A percentile compares a stretch with the other conserved stretches of the same genome.
Evolutionary conservation across 2,329 filamentous ascomycete species (phyloP).

Genomic region (Grosmannia serpens): DNA sequence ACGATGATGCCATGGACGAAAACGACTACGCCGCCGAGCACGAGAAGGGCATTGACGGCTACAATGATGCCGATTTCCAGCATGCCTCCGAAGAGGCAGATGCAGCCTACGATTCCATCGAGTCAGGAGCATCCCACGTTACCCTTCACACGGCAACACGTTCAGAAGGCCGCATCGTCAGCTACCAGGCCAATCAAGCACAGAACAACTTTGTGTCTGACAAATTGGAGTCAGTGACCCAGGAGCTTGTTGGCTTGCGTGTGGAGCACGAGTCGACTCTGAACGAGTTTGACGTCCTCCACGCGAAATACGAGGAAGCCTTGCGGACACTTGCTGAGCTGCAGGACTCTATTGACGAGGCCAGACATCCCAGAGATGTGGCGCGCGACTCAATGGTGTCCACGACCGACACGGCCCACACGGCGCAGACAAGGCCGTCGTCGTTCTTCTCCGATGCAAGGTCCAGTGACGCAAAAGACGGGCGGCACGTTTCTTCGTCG

Average conservation of each 20-base stretch:
- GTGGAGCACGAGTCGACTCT: slow-evolving; percentile 82
- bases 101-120: slow-evolving; percentile 4
- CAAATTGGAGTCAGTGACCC: slow-evolving; percentile 81
- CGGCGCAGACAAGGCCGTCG: slow-evolving; percentile 48
- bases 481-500: slow-evolving; percentile 61
- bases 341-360: slow-evolving; percentile 75
- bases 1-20: slow-evolving; percentile 8
- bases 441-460: slow-evolving; percentile 78
- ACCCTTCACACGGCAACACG: not conserved
- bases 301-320: slow-evolving; percentile 83
- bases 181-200: slow-evolving; percentile 53
- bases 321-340: slow-evolving; percentile 71
- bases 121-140: slow-evolving; percentile 13
- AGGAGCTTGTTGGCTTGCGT: slow-evolving; percentile 81
- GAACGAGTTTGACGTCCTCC: slow-evolving; percentile 68
- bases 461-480: slow-evolving; percentile 59
- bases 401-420: slow-evolving; percentile 34
- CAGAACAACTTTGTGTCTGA: slow-evolving; percentile 82
- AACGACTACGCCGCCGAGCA: slow-evolving; percentile 15
- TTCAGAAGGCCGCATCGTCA: slow-evolving; percentile 11
- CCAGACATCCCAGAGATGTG: slow-evolving; percentile 45
- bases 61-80: not conserved
- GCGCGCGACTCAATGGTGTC: slow-evolving; percentile 47
- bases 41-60: not conserved
- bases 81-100: not conserved